Evolutionary conservation across 306 rosid genomes (phyloP), one percentile per base, ranked within the genome.

Genomic region (Casuarina equisetifolia): DNA sequence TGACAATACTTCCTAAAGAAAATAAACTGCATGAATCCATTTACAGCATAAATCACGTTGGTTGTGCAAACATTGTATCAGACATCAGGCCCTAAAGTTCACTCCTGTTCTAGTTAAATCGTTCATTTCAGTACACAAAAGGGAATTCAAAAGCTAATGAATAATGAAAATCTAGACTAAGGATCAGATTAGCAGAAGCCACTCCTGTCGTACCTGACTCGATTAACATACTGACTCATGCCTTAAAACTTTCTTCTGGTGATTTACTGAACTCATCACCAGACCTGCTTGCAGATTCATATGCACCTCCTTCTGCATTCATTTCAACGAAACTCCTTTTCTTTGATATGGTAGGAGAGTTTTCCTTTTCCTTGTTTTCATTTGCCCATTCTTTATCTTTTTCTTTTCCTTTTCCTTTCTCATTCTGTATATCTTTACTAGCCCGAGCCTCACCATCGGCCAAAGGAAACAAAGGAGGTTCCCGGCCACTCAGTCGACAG

Each of bases 401-500:
- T 61, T 75, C 93, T 72, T 82, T 89, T 6, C 82, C 97, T 83
- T 90, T 93, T 61, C 76, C 93, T 72, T 82, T 89, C 16, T 77
- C 88, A 73, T 58, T 87, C 71, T 72, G 88, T 17, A 57, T 77
- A 76, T 81, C 91, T 76, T 83, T 89, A 43, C 70, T 86, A 36
- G 85, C 74, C 70, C 84, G 84, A 10, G 89, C 79, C 9, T 83
- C 92, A 62, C 74, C 88, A 77, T 83, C 79, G 11, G 53, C 83
- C 57, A 79, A 81, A 64, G 92, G 92, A 90, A 89, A 92, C 62
- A 92, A 74, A 19, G 98, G 98, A 75, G 94, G 96, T 63, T 95
- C 99, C 76, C 82, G 84, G 50, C 97, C 97, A 73, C 97, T 91
- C 84, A 95, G 81, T 64, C 90, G 91, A 79, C 97, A 92, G 84